These are phyloP conservation scores for Fonsecaea pedrosoi DNA, from an alignment of 2,329 filamentous ascomycete species.

Conservation along the genomic window DNA sequence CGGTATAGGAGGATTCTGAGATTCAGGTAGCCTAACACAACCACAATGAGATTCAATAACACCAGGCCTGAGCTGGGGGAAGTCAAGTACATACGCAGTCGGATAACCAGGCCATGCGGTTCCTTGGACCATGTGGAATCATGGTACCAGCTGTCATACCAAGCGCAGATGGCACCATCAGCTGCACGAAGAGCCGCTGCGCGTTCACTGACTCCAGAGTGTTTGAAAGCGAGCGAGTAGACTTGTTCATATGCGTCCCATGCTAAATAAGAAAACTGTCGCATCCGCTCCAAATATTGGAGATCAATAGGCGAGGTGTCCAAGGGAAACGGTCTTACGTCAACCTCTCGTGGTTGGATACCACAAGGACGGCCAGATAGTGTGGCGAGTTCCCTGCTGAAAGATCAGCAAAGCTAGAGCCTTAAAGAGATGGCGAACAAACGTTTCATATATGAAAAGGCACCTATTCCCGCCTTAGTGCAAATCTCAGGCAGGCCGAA, in stretches of 20 bases:
- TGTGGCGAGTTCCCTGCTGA: conserved; percentile 15
- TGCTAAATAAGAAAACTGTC: conserved; percentile 25
- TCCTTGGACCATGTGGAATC: conserved; percentile 19
- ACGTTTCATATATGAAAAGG: conserved; percentile 28
- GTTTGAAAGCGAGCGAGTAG: conserved; percentile 17
- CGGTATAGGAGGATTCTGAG: conserved; percentile 24
- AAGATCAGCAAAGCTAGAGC: not conserved
- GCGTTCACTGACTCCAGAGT: conserved; percentile 6
- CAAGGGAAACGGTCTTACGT: conserved; percentile 75
- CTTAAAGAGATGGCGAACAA: not conserved
- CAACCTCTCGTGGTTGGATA: conserved; percentile 22
- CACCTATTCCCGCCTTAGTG: conserved; percentile 8
- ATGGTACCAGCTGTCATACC: conserved; percentile 23
- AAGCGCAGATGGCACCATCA: conserved; percentile 10
- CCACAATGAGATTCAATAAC: not conserved
- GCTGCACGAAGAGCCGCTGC: conserved; percentile 8
- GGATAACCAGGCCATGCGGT: conserved; percentile 19
- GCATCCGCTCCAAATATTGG: conserved; percentile 25
- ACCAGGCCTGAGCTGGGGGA: not conserved
- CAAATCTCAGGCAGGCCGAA: not conserved
- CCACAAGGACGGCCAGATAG: conserved; percentile 19
- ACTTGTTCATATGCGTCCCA: conserved; percentile 27
- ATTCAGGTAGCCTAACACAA: conserved; percentile 16
- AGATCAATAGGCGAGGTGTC: conserved; percentile 43
- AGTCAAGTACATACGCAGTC: conserved; percentile 9